Base-by-base conservation (phyloP, 139 green algal species). In the Chlorella ohadii region DNA sequence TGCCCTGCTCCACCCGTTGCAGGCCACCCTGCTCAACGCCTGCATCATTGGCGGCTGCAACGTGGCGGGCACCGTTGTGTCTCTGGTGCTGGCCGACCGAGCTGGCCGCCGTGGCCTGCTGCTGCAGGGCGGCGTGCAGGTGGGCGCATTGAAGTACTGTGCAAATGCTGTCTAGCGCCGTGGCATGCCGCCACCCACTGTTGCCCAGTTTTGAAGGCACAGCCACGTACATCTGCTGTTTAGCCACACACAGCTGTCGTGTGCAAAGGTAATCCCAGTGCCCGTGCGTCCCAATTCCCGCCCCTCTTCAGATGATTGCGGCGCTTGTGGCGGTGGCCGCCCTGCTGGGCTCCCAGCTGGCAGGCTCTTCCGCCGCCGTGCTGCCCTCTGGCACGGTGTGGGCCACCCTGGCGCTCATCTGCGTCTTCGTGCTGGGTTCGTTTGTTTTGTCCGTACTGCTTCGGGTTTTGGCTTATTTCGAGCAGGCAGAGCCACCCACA, bases 401-500 rank as follows among this genome's bases (percentile, higher is more conserved):
- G 44, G 83, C 72, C 34, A 78, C 93, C 16, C 78, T 96, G 31
- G 90, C 89, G 20, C 61, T 94, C 59, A 93, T 95, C 82, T 95
- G 91, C 87, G 64, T 96, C 63, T 96, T 90, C 78, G 91, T 95
- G 41, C 64, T 71, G 64, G 64, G 64, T 71, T n/a, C 51, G 51
- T 13, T 22, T 59, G 15, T 3, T 22, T 55, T 55, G 44, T 16
- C 44, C 4, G 27, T n/a, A n/a, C n/a, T n/a, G n/a, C n/a, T n/a
- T n/a, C n/a, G n/a, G n/a, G n/a, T n/a, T n/a, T n/a, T n/a, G n/a
- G n/a, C n/a, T n/a, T n/a, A n/a, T n/a, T n/a, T n/a, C n/a, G n/a
- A n/a, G n/a, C n/a, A n/a, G n/a, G n/a, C n/a, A n/a, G n/a, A n/a
- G n/a, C n/a, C n/a, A n/a, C n/a, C n/a, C n/a, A n/a, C n/a, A n/a